Base-by-base conservation (phyloP, 2,329 filamentous ascomycete genomes). In the Chaetothyriales sp. region DNA sequence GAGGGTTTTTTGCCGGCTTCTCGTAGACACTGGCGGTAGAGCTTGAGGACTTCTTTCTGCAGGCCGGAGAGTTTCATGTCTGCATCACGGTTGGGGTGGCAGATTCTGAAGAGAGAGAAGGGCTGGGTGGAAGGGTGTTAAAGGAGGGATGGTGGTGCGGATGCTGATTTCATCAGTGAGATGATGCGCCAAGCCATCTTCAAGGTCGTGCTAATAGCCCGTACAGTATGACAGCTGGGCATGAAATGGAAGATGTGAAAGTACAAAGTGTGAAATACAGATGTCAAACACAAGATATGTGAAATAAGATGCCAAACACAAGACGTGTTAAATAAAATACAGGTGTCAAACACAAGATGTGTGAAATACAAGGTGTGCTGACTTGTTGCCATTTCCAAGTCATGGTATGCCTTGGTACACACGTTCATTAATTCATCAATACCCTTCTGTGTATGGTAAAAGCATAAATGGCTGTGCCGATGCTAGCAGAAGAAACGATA, bases 1-100 rank as follows among this genome's bases (percentile, higher is more conserved):
- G 29, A 65, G 48, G 89, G 88, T 67, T 98, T 97, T 63, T 82
- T 83, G 54, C 83, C 80, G 54, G 84, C 82, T 63, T 86, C 86
- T 54, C 89, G 80, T 22, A 98, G 73, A 63, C 90, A 97, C 64
- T 81, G 79, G 53, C 90, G 82, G 67, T 97, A 98, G 13, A 98
- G 78, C 33, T 81, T 76, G 49, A 97, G 69, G 2, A 95, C 90
- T 63, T 95, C 88, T 62, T 80, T 83, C 66, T 97, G 90, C n/a
- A 97, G 74, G 37, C 92, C 92, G 6, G 89, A 94, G 22, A 89
- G 73, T 13, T 15, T 40, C 33, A 40, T 40, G 33, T 15, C 33
- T 40, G 33, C 33, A 40, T 40, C 33, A 5, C 33, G 33, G 10
- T 10, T 15, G 2, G 33, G 4, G 5, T 15, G 8, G 44, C 18